Evolutionary conservation across 2,329 filamentous ascomycete genomes (phyloP).

Genomic region (Plectosphaerella plurivora): DNA sequence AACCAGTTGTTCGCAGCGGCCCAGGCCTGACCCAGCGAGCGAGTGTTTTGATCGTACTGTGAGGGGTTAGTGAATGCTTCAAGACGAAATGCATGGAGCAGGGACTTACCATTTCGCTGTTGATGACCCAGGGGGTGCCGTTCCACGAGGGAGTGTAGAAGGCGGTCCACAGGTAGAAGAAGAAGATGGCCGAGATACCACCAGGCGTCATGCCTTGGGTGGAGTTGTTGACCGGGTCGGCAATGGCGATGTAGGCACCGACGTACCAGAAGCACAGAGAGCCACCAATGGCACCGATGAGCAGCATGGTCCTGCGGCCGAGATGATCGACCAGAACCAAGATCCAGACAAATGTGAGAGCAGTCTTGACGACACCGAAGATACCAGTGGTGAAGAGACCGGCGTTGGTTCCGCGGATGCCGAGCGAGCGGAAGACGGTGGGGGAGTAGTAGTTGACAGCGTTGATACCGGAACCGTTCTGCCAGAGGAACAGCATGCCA

Average conservation of each 20-base stretch:
- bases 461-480: slow-evolving; percentile 70
- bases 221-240: slow-evolving; percentile 21
- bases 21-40: slow-evolving; percentile 65
- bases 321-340: slow-evolving; percentile 62
- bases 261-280: slow-evolving; percentile 58
- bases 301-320: slow-evolving; percentile 53
- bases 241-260: slow-evolving; percentile 48
- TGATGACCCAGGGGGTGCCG: slow-evolving; percentile 71
- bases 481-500: slow-evolving; percentile 71
- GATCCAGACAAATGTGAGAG: slow-evolving; percentile 64
- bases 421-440: slow-evolving; percentile 57
- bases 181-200: slow-evolving; percentile 58
- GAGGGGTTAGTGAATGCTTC: neutral
- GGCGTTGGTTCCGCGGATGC: slow-evolving; percentile 38
- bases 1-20: slow-evolving; percentile 71
- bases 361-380: slow-evolving; percentile 72
- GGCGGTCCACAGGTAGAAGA: slow-evolving; percentile 71
- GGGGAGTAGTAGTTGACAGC: slow-evolving; percentile 74
- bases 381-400: slow-evolving; percentile 63
- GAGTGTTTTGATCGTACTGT: slow-evolving; percentile 1
- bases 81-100: too few relatives aligned
- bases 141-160: slow-evolving; percentile 72
- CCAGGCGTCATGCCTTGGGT: slow-evolving; percentile 29
- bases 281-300: slow-evolving; percentile 56
- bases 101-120: slow-evolving; percentile 55